A percentile compares a stretch with the other conserved stretches of the same genome.
Conservation (phyloP, 2,329 filamentous ascomycete species). For the Fusarium caatingaense region DNA sequence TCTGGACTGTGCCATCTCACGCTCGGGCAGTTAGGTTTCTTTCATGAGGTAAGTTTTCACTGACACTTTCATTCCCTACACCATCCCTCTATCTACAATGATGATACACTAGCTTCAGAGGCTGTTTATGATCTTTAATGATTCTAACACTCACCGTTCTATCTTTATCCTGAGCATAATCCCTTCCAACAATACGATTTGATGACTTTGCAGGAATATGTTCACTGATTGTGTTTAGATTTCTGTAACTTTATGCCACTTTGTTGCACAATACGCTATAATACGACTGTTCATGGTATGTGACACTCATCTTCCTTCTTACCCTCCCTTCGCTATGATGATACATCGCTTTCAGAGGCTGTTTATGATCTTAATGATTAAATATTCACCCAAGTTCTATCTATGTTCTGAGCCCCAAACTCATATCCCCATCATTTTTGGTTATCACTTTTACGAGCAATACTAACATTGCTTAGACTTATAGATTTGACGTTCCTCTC, state of each 20-base stretch:
- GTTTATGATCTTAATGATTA: constrained; percentile 58
- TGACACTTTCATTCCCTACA: neutral
- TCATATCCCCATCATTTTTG: neutral
- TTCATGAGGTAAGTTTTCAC: constrained; percentile 43
- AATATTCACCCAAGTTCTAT: constrained; percentile 47
- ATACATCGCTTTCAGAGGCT: constrained; percentile 36
- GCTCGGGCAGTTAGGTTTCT: constrained; percentile 25
- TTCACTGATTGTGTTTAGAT: constrained; percentile 13
- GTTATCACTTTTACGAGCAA: neutral
- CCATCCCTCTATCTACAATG: constrained; percentile 44
- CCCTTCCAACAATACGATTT: neutral
- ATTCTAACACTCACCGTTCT: constrained; percentile 43
- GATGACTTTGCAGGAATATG: neutral
- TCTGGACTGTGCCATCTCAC: constrained; percentile 43
- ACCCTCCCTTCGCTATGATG: constrained; percentile 51
- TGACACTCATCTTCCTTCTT: neutral
- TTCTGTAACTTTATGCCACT: neutral
- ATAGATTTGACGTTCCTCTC: neutral
- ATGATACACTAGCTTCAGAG: constrained; percentile 59
- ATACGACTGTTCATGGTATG: constrained; percentile 39
- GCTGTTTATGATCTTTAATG: constrained; percentile 59
- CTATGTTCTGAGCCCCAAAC: constrained; percentile 36
- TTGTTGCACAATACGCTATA: neutral
- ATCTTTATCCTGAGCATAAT: constrained; percentile 39
- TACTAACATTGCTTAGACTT: neutral